Conservation (phyloP, 2,329 filamentous ascomycete species). For the Zasmidium angulare region DNA sequence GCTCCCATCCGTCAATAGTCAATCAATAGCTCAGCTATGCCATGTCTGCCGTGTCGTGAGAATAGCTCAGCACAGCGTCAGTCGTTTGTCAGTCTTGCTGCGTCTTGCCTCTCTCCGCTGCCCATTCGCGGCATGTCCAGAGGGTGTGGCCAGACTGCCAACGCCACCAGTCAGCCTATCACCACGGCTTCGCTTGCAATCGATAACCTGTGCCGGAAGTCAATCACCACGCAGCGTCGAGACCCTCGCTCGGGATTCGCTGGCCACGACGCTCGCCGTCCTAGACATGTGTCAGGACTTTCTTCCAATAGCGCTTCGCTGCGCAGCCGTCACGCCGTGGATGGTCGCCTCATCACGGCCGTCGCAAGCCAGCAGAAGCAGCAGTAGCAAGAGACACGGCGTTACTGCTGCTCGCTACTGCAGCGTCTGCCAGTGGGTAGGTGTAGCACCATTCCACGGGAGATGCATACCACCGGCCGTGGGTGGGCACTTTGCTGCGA, state of each 20-base stretch:
- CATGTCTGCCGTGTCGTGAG: background rate
- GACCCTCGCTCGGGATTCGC: constrained; percentile 18
- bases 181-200: constrained; percentile 13
- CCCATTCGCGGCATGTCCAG: background rate
- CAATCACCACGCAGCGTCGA: constrained; percentile 7
- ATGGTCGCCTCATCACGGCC: background rate
- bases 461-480: constrained; percentile 10
- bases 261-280: constrained; percentile 2
- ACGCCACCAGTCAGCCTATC: constrained; percentile 13
- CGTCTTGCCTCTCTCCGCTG: background rate
- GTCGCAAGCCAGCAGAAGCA: too few relatives aligned
- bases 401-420: constrained; percentile 5
- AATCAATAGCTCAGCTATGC: too few relatives aligned
- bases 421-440: constrained; percentile 12
- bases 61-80: background rate
- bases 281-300: constrained; percentile 12
- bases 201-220: constrained; percentile 19
- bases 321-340: background rate
- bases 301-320: constrained; percentile 17
- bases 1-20: too few relatives aligned
- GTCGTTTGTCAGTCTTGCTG: background rate
- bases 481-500: constrained; percentile 11
- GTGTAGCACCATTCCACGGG: constrained; percentile 17
- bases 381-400: background rate
- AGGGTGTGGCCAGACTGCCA: constrained; percentile 12